A percentile compares a stretch with the other conserved stretches of the same genome.
phyloP scores from a whole-genome alignment of 345 rosid genomes.

The Citrus cavaleriei region DNA sequence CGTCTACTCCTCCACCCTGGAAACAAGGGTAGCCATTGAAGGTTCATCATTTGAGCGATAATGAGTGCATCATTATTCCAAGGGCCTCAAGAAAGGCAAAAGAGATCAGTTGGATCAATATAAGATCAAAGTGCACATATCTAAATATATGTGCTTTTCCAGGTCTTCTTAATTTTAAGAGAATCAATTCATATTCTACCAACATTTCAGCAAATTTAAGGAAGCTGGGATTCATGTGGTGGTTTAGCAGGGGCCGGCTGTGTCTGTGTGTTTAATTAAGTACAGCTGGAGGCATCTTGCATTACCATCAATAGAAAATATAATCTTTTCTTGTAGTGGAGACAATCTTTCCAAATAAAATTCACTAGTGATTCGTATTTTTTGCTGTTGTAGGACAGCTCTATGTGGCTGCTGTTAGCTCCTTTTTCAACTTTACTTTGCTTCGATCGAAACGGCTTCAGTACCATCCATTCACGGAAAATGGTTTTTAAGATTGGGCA shows the following conservation, averaged over 20 bases:
- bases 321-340: background rate
- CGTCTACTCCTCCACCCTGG: background rate
- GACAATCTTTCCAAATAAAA: background rate
- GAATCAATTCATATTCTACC: background rate
- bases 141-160: background rate
- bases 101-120: background rate
- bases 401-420: background rate
- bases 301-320: too few species aligned
- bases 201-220: background rate
- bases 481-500: too few species aligned
- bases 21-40: constrained; percentile 13
- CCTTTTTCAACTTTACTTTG: too few species aligned
- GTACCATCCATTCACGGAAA: too few species aligned
- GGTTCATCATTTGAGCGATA: background rate
- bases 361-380: background rate
- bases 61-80: background rate
- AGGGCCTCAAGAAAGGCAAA: background rate
- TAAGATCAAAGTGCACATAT: background rate
- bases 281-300: background rate
- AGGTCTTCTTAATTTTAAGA: background rate
- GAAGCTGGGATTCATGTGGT: too few species aligned
- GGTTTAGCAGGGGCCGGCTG: too few species aligned
- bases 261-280: background rate
- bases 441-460: too few species aligned
- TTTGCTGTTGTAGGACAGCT: background rate